These are phyloP conservation scores for Kwoniella dendrophila DNA, from an alignment of 768 basidiomycete genomes.

Conservation along the genomic window DNA sequence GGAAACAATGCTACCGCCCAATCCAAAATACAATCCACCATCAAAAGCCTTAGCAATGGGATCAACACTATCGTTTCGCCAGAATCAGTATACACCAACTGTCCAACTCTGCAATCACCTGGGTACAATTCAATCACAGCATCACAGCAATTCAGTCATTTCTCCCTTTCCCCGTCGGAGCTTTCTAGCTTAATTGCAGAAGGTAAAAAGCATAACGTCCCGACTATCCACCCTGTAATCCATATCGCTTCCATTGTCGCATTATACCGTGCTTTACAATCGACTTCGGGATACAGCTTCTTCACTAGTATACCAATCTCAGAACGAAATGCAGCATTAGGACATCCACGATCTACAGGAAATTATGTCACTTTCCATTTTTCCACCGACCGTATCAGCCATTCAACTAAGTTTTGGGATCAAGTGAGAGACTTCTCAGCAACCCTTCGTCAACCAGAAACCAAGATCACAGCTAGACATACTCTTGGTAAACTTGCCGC, in stretches of 20 bases:
- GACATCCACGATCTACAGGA: slow-evolving; percentile 20
- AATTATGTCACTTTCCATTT: slow-evolving; percentile 23
- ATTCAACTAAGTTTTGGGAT: slow-evolving; percentile 2
- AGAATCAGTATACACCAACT: neutral
- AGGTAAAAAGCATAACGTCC: slow-evolving; percentile 10
- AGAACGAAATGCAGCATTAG: neutral
- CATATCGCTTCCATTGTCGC: slow-evolving; percentile 13
- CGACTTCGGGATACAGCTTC: neutral
- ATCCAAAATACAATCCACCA: neutral
- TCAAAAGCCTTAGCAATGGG: no score
- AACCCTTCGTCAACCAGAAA: neutral
- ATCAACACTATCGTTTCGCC: neutral
- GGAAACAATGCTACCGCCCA: neutral
- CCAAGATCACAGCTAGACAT: slow-evolving; percentile 5
- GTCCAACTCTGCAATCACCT: slow-evolving; percentile 1
- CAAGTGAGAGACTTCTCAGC: slow-evolving; percentile 2
- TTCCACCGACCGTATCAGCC: slow-evolving; percentile 7
- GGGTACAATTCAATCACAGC: slow-evolving; percentile 12
- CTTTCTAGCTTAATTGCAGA: slow-evolving; percentile 3
- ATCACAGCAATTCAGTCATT: slow-evolving; percentile 9
- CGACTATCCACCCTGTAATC: slow-evolving; percentile 11
- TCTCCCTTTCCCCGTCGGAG: neutral
- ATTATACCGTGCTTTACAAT: slow-evolving; percentile 6
- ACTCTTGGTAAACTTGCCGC: slow-evolving; percentile 10
- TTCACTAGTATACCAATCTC: slow-evolving; percentile 13